A percentile compares a stretch with the other conserved stretches of the same genome.
phyloP scores from a whole-genome alignment of 148 eudicot genomes.

The Rhododendron kiyosumense region DNA sequence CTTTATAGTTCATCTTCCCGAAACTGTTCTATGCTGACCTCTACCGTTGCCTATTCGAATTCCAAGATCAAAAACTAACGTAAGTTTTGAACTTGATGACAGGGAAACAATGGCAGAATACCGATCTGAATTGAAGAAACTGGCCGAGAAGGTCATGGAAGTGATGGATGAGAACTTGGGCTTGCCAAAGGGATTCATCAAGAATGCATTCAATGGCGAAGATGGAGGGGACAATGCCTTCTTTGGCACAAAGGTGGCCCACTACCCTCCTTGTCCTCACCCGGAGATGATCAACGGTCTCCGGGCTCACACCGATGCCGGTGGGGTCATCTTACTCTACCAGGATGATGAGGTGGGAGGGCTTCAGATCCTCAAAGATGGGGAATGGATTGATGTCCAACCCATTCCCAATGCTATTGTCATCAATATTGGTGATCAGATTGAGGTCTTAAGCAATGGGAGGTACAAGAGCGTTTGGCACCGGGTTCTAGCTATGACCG shows the following conservation, averaged over 20 bases:
- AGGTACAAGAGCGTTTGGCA: conserved; percentile 91
- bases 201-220: conserved; percentile 52
- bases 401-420: conserved; percentile 70
- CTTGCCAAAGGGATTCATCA: conserved; percentile 71
- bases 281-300: conserved; percentile 67
- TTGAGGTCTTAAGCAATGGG: conserved; percentile 87
- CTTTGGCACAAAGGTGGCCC: conserved; percentile 96
- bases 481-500: conserved; percentile 38
- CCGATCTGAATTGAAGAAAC: conserved; percentile 59
- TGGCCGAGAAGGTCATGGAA: conserved; percentile 66
- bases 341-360: conserved; percentile 72
- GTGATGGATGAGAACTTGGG: conserved; percentile 90
- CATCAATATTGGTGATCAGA: conserved; percentile 89
- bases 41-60: background rate
- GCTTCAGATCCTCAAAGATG: conserved; percentile 76
- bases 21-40: no score
- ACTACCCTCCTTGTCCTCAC: conserved; percentile 85
- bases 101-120: conserved; percentile 88
- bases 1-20: no score
- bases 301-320: conserved; percentile 94
- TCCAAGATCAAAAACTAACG: background rate
- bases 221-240: conserved; percentile 40
- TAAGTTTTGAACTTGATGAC: conserved; percentile 15
- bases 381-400: conserved; percentile 74
- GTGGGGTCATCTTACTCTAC: conserved; percentile 82